These are phyloP conservation scores for Eutrema salsugineum DNA, from an alignment of 441 rosid genomes.

Conservation along the genomic window DNA sequence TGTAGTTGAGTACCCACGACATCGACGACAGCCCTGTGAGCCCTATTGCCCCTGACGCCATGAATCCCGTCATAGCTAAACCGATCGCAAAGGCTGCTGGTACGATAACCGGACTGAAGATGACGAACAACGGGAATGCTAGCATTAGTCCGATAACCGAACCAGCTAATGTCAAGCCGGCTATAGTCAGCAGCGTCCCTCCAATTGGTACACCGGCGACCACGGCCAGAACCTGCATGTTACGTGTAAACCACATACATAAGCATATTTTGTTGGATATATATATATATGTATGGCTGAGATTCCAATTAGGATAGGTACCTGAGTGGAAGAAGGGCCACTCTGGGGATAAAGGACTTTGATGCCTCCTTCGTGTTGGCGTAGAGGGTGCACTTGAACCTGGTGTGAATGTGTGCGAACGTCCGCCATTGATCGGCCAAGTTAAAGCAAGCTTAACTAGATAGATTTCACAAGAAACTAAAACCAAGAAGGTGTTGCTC, in stretches of 20 bases:
- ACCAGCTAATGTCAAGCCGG: conserved; percentile 55
- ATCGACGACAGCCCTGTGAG: conserved; percentile 62
- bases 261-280: not conserved
- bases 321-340: conserved; percentile 63
- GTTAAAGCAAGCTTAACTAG: not conserved
- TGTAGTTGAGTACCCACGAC: conserved; percentile 51
- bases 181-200: conserved; percentile 45
- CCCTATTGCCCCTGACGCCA: conserved; percentile 73
- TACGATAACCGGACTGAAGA: conserved; percentile 71
- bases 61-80: conserved; percentile 50
- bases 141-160: conserved; percentile 54
- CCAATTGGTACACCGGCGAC: conserved; percentile 51
- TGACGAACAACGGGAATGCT: conserved; percentile 52
- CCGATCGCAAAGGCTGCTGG: conserved; percentile 60
- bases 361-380: conserved; percentile 32
- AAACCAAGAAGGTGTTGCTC: conserved; percentile 4
- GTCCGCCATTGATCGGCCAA: conserved; percentile 43
- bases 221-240: conserved; percentile 43
- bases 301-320: conserved; percentile 2
- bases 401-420: conserved; percentile 40
- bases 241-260: not conserved
- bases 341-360: conserved; percentile 21
- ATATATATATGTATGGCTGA: not conserved
- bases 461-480: not conserved
- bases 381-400: conserved; percentile 54